Evolutionary conservation across 1,284 basidiomycete genomes (phyloP).

Genomic region (Inonotus obliquus): DNA sequence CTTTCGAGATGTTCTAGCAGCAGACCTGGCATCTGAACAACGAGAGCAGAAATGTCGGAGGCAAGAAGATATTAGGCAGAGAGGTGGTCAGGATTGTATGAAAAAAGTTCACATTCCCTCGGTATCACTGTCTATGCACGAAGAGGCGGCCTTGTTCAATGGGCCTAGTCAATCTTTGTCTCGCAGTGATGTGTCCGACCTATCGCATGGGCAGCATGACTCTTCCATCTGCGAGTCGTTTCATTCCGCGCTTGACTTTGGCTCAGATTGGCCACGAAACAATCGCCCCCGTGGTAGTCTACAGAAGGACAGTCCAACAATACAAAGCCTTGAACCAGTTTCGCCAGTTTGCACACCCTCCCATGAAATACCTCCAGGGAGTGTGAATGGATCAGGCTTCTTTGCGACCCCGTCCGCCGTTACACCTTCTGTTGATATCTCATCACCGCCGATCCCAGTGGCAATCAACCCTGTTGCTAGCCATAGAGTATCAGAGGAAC

Average conservation of each 20-base stretch:
- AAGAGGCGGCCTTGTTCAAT: constrained; percentile 28
- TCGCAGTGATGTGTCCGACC: constrained; percentile 22
- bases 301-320: background rate
- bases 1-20: constrained; percentile 69
- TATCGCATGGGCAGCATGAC: constrained; percentile 36
- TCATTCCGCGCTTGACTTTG: constrained; percentile 59
- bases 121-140: constrained; percentile 41
- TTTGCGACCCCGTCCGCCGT: background rate
- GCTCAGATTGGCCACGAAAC: constrained; percentile 41
- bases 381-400: background rate
- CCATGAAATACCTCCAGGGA: background rate
- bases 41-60: constrained; percentile 66
- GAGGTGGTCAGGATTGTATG: constrained; percentile 42
- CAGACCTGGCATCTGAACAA: constrained; percentile 72
- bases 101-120: constrained; percentile 28
- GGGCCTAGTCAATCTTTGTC: constrained; percentile 21
- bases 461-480: background rate
- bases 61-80: constrained; percentile 51
- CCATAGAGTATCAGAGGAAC: constrained; percentile 39
- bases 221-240: constrained; percentile 55
- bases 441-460: background rate
- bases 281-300: constrained; percentile 29
- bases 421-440: background rate
- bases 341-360: background rate
- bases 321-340: constrained; percentile 5